phyloP scores from a whole-genome alignment of 305 asterid genomes.

The Fraxinus velutina region DNA sequence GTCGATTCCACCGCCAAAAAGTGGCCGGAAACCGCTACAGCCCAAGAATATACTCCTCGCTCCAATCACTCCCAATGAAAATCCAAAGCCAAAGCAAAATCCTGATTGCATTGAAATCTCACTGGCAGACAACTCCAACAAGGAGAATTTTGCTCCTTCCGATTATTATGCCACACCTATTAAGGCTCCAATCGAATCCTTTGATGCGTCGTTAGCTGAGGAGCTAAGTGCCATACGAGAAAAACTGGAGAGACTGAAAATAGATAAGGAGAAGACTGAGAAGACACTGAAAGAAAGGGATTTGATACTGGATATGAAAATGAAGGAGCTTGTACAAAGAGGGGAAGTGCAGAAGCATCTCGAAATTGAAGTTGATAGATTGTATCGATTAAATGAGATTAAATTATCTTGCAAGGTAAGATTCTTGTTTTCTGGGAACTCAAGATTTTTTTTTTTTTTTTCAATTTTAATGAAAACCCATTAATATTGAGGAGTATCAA shows the following conservation, averaged over 20 bases:
- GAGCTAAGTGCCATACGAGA: constrained; percentile 69
- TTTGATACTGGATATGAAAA: constrained; percentile 46
- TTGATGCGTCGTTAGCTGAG: constrained; percentile 61
- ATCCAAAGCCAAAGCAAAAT: neutral
- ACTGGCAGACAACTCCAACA: constrained; percentile 39
- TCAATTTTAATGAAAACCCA: neutral
- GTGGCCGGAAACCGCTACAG: constrained; percentile 52
- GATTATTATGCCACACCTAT: constrained; percentile 13
- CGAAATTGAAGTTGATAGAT: constrained; percentile 80
- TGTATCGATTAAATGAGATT: constrained; percentile 74
- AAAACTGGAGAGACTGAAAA: constrained; percentile 55
- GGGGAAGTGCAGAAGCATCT: constrained; percentile 71
- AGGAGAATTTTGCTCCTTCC: constrained; percentile 52
- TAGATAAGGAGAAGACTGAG: constrained; percentile 53
- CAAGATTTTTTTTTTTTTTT: neutral
- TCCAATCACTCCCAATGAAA: neutral
- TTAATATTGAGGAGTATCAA: neutral
- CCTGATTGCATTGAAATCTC: neutral
- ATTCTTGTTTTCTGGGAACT: neutral
- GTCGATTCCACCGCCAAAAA: constrained; percentile 30
- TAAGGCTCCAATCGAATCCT: constrained; percentile 28
- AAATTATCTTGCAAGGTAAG: constrained; percentile 59
- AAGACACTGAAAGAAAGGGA: constrained; percentile 46
- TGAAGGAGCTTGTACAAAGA: constrained; percentile 48
- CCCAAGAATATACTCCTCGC: constrained; percentile 38